Percentiles rank a stretch among this genome's conserved stretches.
These are phyloP conservation scores for Solanum medicagineum DNA, from an alignment of 257 asterid species.

Conservation along the genomic window DNA sequence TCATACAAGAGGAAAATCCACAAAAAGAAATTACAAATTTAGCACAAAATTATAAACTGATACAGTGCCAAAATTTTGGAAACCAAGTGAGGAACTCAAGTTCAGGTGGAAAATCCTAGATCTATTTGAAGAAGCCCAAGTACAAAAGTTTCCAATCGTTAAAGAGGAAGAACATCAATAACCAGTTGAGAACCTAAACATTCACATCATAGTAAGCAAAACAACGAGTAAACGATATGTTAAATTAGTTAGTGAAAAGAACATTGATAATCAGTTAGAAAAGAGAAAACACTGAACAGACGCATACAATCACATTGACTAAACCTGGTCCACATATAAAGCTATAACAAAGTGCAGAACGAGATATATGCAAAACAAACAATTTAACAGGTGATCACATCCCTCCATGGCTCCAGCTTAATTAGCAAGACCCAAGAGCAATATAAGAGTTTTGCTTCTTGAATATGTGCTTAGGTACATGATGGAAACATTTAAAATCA, in stretches of 20 bases:
- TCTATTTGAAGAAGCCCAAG: background rate
- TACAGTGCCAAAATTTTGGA: background rate
- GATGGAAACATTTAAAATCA: background rate
- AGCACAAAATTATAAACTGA: background rate
- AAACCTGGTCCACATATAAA: background rate
- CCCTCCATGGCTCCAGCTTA: background rate
- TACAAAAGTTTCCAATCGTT: background rate
- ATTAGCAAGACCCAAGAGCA: background rate
- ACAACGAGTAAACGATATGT: background rate
- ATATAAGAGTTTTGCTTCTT: background rate
- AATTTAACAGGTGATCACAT: background rate
- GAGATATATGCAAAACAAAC: background rate
- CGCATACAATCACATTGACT: background rate
- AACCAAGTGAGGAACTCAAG: background rate
- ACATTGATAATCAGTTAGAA: background rate
- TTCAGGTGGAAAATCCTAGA: background rate
- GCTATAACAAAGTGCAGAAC: background rate
- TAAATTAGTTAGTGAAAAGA: background rate
- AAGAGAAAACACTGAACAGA: background rate
- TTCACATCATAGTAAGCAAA: background rate
- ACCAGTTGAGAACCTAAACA: background rate
- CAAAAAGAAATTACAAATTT: background rate
- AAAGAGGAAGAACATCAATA: background rate
- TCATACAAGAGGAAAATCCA: background rate
- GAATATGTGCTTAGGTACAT: background rate